A percentile compares a stretch with the other conserved stretches of the same genome.
Conservation (phyloP, 2,329 filamentous ascomycete species). For the Ascosphaera apis region DNA sequence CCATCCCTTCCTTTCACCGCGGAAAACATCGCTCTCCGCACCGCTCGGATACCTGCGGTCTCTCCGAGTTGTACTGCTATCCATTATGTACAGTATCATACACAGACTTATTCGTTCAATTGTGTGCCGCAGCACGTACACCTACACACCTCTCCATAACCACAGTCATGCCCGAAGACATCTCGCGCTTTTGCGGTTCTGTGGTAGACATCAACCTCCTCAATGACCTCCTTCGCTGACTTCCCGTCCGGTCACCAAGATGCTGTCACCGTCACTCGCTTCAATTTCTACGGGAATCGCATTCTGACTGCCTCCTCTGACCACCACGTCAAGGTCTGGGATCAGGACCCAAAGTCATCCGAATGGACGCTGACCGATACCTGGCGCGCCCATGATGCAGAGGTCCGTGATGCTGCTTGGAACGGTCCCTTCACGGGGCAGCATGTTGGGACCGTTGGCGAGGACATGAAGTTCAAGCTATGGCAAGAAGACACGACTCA, state of each 20-base stretch:
- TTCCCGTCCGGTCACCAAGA: conserved; percentile 29
- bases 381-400: conserved; percentile 75
- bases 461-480: conserved; percentile 73
- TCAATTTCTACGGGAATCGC: conserved; percentile 80
- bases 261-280: conserved; percentile 62
- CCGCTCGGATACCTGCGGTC: too few relatives aligned
- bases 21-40: too few relatives aligned
- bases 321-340: conserved; percentile 80
- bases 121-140: too few relatives aligned
- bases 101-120: too few relatives aligned
- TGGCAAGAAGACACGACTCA: conserved; percentile 83
- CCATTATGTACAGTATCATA: too few relatives aligned
- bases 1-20: too few relatives aligned
- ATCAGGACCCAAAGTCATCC: conserved; percentile 39
- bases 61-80: too few relatives aligned
- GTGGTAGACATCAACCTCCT: too few relatives aligned
- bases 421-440: conserved; percentile 76
- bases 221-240: conserved; percentile 18
- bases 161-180: too few relatives aligned
- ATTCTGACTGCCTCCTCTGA: conserved; percentile 82
- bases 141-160: too few relatives aligned
- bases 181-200: too few relatives aligned
- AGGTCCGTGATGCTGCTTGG: conserved; percentile 86
- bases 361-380: conserved; percentile 64
- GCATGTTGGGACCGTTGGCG: conserved; percentile 66